A percentile compares a stretch with the other conserved stretches of the same genome.
Evolutionary conservation across 1,284 basidiomycete genomes (phyloP).

Genomic region (Marasmius sp.): DNA sequence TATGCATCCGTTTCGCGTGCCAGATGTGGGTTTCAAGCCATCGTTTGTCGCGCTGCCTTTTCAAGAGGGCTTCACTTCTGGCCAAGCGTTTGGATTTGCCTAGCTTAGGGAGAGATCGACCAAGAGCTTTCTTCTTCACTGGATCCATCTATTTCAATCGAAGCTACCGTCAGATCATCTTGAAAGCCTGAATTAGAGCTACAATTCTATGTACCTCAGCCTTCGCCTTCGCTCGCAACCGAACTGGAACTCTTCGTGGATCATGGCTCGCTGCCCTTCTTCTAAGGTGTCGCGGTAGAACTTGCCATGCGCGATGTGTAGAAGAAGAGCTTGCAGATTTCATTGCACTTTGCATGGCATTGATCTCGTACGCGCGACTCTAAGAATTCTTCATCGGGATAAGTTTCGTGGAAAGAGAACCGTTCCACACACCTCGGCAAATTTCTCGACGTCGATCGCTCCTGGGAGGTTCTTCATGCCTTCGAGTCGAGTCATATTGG

Average conservation of each 20-base stretch:
- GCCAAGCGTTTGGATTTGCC: constrained; percentile 54
- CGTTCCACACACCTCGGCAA: constrained; percentile 66
- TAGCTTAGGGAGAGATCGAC: constrained; percentile 51
- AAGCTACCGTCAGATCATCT: not conserved
- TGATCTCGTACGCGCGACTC: constrained; percentile 86
- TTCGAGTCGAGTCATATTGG: constrained; percentile 20
- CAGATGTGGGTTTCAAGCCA: constrained; percentile 95
- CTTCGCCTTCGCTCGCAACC: constrained; percentile 76
- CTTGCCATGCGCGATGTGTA: constrained; percentile 86
- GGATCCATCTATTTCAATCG: constrained; percentile 68
- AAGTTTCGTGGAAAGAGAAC: not conserved
- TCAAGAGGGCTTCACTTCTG: constrained; percentile 56
- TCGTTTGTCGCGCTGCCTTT: constrained; percentile 74
- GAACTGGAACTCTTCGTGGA: constrained; percentile 82
- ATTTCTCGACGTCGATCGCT: constrained; percentile 83
- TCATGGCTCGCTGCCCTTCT: constrained; percentile 92
- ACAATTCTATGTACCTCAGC: constrained; percentile 60
- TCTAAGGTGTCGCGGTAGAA: constrained; percentile 84
- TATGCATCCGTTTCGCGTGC: constrained; percentile 93
- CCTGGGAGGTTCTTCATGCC: constrained; percentile 65
- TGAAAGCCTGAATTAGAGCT: not conserved
- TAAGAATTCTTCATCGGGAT: constrained; percentile 28
- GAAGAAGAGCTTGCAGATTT: constrained; percentile 66
- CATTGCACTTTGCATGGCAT: constrained; percentile 85
- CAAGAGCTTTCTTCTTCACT: constrained; percentile 55